Percentiles rank a stretch among this genome's conserved stretches.
Evolutionary conservation across 169 alveolate genomes (phyloP).

Genomic region (Cryptosporidium bovis): DNA sequence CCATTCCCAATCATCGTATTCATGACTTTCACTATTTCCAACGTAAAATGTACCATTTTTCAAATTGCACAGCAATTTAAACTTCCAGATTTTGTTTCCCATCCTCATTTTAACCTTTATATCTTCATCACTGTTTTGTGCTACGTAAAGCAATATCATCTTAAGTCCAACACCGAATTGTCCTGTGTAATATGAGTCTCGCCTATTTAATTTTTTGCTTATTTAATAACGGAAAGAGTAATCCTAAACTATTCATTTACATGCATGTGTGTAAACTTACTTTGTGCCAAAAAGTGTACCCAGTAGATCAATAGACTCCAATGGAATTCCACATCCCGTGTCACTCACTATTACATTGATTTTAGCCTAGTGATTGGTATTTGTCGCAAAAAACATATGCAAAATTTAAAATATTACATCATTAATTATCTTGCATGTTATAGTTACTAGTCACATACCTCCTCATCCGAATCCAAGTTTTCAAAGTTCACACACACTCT

Average conservation of each 20-base stretch:
- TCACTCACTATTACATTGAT: constrained; percentile 25
- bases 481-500: constrained; percentile 21
- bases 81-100: constrained; percentile 54
- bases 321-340: constrained; percentile 70
- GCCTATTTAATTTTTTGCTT: constrained; percentile 43
- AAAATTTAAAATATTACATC: neutral
- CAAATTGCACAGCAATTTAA: constrained; percentile 33
- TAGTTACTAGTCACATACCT: constrained; percentile 8
- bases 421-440: neutral
- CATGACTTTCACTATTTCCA: constrained; percentile 55
- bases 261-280: constrained; percentile 13
- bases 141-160: constrained; percentile 66
- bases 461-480: constrained; percentile 14
- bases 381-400: neutral
- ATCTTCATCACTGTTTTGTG: constrained; percentile 44
- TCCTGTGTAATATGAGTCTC: constrained; percentile 67
- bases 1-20: constrained; percentile 42
- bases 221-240: neutral
- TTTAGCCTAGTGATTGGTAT: constrained; percentile 17
- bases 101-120: constrained; percentile 63
- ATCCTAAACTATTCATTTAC: too few relatives aligned
- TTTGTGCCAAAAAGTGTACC: constrained; percentile 71
- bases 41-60: constrained; percentile 61
- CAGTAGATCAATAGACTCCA: constrained; percentile 58
- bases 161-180: constrained; percentile 74